Conservation (phyloP, 768 basidiomycete genomes). For the Suillus brevipes region DNA sequence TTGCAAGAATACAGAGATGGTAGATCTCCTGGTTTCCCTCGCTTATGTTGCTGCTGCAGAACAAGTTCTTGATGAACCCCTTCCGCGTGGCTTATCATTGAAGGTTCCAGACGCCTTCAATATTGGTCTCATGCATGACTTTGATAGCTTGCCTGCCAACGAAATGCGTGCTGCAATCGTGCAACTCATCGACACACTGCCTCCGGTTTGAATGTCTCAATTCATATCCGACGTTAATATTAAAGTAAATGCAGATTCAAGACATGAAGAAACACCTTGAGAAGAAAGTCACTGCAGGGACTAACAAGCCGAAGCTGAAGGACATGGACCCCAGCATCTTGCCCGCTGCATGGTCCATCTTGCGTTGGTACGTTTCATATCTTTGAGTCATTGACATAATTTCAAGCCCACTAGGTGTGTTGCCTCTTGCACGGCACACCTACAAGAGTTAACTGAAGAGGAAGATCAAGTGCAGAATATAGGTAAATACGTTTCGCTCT, state of each 20-base stretch:
- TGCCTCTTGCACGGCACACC: constrained; percentile 69
- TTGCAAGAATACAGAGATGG: constrained; percentile 57
- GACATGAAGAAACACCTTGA: constrained; percentile 61
- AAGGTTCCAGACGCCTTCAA: constrained; percentile 40
- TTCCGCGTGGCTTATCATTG: constrained; percentile 61
- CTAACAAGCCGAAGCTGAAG: constrained; percentile 52
- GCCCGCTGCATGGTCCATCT: constrained; percentile 63
- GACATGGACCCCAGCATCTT: constrained; percentile 50
- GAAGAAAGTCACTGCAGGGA: constrained; percentile 49
- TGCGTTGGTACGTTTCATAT: constrained; percentile 51
- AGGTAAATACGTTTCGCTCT: constrained; percentile 34
- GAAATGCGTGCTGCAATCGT: constrained; percentile 51
- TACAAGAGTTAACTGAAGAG: constrained; percentile 58
- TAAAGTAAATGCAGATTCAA: constrained; percentile 38
- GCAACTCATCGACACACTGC: constrained; percentile 45
- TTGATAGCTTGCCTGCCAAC: constrained; percentile 43
- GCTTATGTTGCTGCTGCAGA: constrained; percentile 58
- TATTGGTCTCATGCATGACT: constrained; percentile 40
- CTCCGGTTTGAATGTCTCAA: constrained; percentile 39
- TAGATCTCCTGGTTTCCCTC: constrained; percentile 69
- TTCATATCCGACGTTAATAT: neutral
- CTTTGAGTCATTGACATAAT: neutral
- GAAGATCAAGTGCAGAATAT: constrained; percentile 58
- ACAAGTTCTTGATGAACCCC: constrained; percentile 52
- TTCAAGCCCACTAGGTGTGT: constrained; percentile 48